Percentiles rank a stretch among this genome's conserved stretches.
These are phyloP conservation scores for Bonia amplexicaulis DNA, from an alignment of 176 grass and related monocot genomes.

Conservation along the genomic window DNA sequence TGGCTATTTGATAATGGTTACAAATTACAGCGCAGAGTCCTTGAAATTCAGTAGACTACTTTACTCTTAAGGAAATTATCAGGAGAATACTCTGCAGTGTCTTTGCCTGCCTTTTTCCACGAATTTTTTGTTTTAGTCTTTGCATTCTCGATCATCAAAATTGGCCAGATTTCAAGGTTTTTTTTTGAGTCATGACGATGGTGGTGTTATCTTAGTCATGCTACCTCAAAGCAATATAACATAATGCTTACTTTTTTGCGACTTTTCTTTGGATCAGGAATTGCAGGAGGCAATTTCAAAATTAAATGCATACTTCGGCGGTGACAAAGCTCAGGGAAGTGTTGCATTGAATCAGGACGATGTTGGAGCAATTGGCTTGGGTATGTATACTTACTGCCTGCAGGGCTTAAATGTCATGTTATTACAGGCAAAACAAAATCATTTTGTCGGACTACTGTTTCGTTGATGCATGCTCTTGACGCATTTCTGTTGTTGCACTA, in stretches of 20 bases:
- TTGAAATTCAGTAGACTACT: background rate
- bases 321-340: conserved; percentile 29
- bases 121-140: background rate
- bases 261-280: conserved; percentile 41
- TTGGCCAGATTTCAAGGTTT: background rate
- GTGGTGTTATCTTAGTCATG: background rate
- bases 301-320: conserved; percentile 66
- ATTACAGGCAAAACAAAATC: background rate
- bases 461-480: background rate
- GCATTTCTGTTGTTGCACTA: background rate
- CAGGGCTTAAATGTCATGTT: background rate
- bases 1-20: background rate
- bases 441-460: background rate
- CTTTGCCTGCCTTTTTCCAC: background rate
- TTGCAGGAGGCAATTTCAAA: conserved; percentile 56
- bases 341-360: conserved; percentile 70
- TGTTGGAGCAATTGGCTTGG: conserved; percentile 57
- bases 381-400: conserved; percentile 29
- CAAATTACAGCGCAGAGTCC: background rate
- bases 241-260: background rate
- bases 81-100: background rate
- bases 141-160: background rate
- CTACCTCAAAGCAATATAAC: conserved; percentile 10
- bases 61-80: background rate
- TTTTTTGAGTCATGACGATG: background rate